A percentile compares a stretch with the other conserved stretches of the same genome.
phyloP scores from a whole-genome alignment of 2,329 filamentous ascomycete species.

The Neonectria faginata region DNA sequence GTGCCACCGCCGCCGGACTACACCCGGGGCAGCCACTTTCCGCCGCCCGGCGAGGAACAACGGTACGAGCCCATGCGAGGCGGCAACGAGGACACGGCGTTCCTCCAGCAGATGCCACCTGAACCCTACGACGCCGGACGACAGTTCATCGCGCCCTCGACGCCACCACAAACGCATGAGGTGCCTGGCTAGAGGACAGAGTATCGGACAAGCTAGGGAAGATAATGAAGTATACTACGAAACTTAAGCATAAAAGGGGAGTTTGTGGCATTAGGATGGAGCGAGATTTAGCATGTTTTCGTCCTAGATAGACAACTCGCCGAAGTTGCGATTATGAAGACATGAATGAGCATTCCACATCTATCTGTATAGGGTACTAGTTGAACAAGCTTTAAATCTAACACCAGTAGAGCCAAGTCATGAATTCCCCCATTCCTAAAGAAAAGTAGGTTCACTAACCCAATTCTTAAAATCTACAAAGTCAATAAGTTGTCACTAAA shows the following conservation, averaged over 20 bases:
- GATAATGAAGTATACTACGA: too few relatives aligned
- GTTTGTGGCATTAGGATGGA: background rate
- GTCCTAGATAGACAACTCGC: background rate
- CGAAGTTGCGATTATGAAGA: background rate
- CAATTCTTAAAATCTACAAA: background rate
- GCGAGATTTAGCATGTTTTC: background rate
- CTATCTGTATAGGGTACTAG: background rate
- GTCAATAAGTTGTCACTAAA: background rate
- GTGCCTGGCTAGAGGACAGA: background rate
- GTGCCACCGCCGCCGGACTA: constrained; percentile 1
- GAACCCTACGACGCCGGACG: background rate
- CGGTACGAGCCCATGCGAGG: constrained; percentile 17
- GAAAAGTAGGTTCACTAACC: background rate
- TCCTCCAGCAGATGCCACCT: background rate
- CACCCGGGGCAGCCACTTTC: background rate
- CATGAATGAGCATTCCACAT: background rate
- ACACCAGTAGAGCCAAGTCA: background rate
- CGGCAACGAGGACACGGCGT: background rate
- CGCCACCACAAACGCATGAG: background rate
- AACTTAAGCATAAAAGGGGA: background rate
- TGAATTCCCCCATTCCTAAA: background rate
- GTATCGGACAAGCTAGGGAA: background rate
- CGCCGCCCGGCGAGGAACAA: background rate
- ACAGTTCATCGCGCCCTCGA: background rate
- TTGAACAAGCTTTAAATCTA: background rate